Evolutionary conservation across 1,139 yeast genomes (phyloP), one percentile per base, ranked within the genome.

Genomic region (Petasospora fabianii): DNA sequence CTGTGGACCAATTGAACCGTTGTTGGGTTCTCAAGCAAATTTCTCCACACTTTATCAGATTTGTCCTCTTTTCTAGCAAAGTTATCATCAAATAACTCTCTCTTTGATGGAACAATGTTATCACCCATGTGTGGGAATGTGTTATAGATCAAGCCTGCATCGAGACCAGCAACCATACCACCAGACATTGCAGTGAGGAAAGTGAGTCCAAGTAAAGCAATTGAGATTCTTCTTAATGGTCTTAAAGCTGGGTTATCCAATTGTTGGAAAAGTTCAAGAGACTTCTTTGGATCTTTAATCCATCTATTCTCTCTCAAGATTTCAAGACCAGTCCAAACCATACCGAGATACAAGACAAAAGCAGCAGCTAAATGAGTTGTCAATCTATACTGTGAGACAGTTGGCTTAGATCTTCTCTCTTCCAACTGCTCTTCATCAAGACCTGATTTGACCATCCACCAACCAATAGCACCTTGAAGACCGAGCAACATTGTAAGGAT

Each of bases 381-480:
- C 43, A 94, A 71, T 59, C 98, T 75, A 60, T 94, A 94, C 58
- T 86, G 98, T 6, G 97, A 86, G 2, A 94, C 99, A 0, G 98
- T 87, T 13, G 99, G 99, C 53, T 83, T 84, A 1, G 96, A 80
- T 33, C 76, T 83, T 58, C 96, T 76, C 53, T 84, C 95, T 24
- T 75, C 75, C 42, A 94, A 67, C 55, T 84, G 82, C 37, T 83
- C 75, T 58, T 84, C 84, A 58, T 90, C 95, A 47, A 94, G 73
- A 31, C 99, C 99, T 6, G 96, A 86, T 55, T 84, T 81, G 42
- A 94, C 98, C 99, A 94, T 94, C 99, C 99, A 94, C 98, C 98
- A 94, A 27, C 98, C 98, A 53, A 94, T 84, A 39, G 82, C 83
- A 34, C 98, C 98, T 68, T 94, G 98, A 34, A 94, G 66, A 11